These are phyloP conservation scores for Shiraia sp. DNA, from an alignment of 2,329 filamentous ascomycete species.

Conservation along the genomic window DNA sequence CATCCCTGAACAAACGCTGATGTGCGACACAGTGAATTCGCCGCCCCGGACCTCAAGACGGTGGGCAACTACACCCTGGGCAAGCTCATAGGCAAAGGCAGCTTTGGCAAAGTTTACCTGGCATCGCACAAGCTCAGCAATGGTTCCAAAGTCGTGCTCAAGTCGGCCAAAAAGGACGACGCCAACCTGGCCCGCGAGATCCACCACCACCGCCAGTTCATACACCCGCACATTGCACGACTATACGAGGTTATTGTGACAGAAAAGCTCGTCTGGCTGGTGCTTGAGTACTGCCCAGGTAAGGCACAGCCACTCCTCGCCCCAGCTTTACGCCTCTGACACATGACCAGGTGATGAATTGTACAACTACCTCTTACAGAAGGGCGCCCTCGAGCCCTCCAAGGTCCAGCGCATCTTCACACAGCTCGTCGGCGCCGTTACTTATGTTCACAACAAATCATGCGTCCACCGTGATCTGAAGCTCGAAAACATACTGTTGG, in stretches of 20 bases:
- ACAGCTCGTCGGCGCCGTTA: slow-evolving; percentile 91
- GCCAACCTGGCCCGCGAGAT: slow-evolving; percentile 96
- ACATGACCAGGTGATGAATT: slow-evolving; percentile 77
- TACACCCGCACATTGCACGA: slow-evolving; percentile 94
- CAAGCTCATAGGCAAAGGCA: slow-evolving; percentile 91
- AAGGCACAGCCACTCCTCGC: slow-evolving; percentile 23
- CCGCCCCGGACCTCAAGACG: slow-evolving; percentile 83
- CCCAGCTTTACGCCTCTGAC: slow-evolving; percentile 5
- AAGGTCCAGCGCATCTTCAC: slow-evolving; percentile 97
- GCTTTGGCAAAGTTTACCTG: slow-evolving; percentile 97
- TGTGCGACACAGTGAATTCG: slow-evolving; percentile 74
- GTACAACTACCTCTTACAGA: slow-evolving; percentile 89
- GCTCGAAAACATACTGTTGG: slow-evolving; percentile 92
- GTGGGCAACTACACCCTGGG: slow-evolving; percentile 96
- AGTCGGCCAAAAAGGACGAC: slow-evolving; percentile 95
- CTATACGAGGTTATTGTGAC: slow-evolving; percentile 98
- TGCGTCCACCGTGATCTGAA: slow-evolving; percentile 98
- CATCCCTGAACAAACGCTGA: slow-evolving; percentile 4
- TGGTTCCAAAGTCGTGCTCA: slow-evolving; percentile 98
- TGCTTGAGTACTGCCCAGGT: slow-evolving; percentile 95
- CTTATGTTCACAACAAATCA: slow-evolving; percentile 91
- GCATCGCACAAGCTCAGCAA: slow-evolving; percentile 97
- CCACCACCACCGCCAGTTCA: slow-evolving; percentile 96
- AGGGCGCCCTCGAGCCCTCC: slow-evolving; percentile 79
- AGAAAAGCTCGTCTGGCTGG: slow-evolving; percentile 91